Evolutionary conservation across 768 basidiomycete species (phyloP).

Genomic region (Lyophyllum semitale): DNA sequence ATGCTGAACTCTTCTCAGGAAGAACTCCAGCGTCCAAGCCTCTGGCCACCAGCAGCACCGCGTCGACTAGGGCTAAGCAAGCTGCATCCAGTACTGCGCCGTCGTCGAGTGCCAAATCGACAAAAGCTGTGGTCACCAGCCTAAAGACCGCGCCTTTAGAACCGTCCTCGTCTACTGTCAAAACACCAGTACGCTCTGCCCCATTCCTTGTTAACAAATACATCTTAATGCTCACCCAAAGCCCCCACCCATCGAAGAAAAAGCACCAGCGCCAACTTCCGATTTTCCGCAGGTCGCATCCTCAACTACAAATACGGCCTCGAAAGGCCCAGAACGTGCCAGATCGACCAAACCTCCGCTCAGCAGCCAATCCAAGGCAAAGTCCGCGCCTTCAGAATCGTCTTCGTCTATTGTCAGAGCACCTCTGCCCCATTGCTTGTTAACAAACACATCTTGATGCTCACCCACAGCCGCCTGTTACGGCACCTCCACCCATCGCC

Average conservation of each 20-base stretch:
- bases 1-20: conserved; percentile 29
- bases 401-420: not conserved
- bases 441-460: not conserved
- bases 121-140: not conserved
- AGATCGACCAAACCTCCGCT: too few relatives aligned
- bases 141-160: not conserved
- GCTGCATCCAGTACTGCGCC: not conserved
- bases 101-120: not conserved
- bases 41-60: conserved; percentile 12
- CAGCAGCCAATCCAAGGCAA: too few relatives aligned
- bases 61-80: conserved; percentile 16
- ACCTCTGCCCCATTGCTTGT: not conserved
- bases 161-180: not conserved
- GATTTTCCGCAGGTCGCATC: conserved; percentile 48
- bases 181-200: conserved; percentile 1
- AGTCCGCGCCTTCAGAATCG: not conserved
- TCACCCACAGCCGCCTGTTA: conserved; percentile 7
- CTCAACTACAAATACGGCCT: too few relatives aligned
- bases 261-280: conserved; percentile 25
- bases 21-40: conserved; percentile 24
- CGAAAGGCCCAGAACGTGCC: too few relatives aligned
- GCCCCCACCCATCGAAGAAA: conserved; percentile 1
- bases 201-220: not conserved
- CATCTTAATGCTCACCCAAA: conserved; percentile 3
- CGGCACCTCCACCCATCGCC: not conserved